Evolutionary conservation across 306 rosid species (phyloP), one percentile per base, ranked within the genome.

Genomic region (Phaseolus lunatus): DNA sequence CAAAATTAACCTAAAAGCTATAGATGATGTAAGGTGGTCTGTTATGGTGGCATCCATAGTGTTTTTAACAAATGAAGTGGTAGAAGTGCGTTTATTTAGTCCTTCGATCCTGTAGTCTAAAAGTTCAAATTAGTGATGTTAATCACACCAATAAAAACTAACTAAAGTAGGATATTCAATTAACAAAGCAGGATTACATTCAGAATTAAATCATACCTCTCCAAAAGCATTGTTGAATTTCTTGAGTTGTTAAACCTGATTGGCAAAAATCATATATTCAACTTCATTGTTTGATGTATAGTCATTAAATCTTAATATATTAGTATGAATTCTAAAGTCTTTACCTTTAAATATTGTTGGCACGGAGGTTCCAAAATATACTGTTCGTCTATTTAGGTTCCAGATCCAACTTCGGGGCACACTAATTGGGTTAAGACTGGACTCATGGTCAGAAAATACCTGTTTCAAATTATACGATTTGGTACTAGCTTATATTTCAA

Each of bases 141-240:
- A 19, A 67, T 67, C 44, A 68, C 27, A 27, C 31, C 33, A 49
- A 19, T 9, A 16, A 39, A 24, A 61, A 44, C 56, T 20, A 66
- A 47, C 33, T 49, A 50, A 61, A 24, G 50, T 16, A 54, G 50
- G 65, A 47, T 57, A 58, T 83, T 79, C 44, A 64, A 41, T 43
- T 67, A 9, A 14, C 3, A 48, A 52, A 69, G 68, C 77, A 72
- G 50, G 70, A 72, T 72, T 13, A 67, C 23, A 67, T 58, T 66
- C 20, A 44, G 77, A 66, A 67, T 67, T 80, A 76, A 77, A 27
- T 70, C 70, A 44, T 87, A 91, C 98, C 98, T 88, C 88, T 93
- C 98, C 98, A 91, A 70, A 93, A 93, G 89, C 93, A 88, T 13
- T 87, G 88, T 83, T 93, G 98, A 89, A 91, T 93, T 68, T 83